Percentiles rank a stretch among this genome's conserved stretches.
These are phyloP conservation scores for Escovopsis weberi DNA, from an alignment of 2,329 filamentous ascomycete genomes.

Conservation along the genomic window DNA sequence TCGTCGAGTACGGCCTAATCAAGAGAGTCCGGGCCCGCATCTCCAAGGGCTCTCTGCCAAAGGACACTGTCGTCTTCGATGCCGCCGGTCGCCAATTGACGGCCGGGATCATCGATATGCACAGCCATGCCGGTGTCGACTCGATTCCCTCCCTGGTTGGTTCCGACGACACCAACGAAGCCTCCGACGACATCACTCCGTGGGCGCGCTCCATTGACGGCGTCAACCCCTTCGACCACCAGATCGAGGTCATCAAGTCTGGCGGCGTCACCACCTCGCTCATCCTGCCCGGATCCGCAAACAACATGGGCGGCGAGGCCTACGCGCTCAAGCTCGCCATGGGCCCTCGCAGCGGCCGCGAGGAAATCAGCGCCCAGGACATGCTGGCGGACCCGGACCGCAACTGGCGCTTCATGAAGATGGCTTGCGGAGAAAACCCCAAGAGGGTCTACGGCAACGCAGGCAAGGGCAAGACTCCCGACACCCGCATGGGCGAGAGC, in stretches of 20 bases:
- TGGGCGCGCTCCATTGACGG: slow-evolving; percentile 54
- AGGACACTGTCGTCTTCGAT: slow-evolving; percentile 37
- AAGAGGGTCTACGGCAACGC: slow-evolving; percentile 44
- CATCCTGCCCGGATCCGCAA: slow-evolving; percentile 53
- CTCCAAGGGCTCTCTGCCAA: slow-evolving; percentile 24
- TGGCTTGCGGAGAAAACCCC: slow-evolving; percentile 60
- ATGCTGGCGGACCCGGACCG: slow-evolving; percentile 52
- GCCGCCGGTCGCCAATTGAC: slow-evolving; percentile 48
- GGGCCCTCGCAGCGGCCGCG: slow-evolving; percentile 41
- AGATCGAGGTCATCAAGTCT: slow-evolving; percentile 55
- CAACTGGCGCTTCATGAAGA: slow-evolving; percentile 59
- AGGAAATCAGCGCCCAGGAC: slow-evolving; percentile 47
- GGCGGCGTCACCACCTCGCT: slow-evolving; percentile 58
- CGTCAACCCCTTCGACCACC: slow-evolving; percentile 47
- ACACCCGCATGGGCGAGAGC: slow-evolving; percentile 51
- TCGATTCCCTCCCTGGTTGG: slow-evolving; percentile 40
- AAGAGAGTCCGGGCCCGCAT: slow-evolving; percentile 34
- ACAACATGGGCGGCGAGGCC: slow-evolving; percentile 59
- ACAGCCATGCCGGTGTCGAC: slow-evolving; percentile 49
- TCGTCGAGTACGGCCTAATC: slow-evolving; percentile 47
- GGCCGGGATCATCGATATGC: slow-evolving; percentile 57
- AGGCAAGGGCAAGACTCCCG: slow-evolving; percentile 31
- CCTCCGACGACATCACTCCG: slow-evolving; percentile 49
- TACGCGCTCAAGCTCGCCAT: slow-evolving; percentile 55
- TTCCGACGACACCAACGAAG: slow-evolving; percentile 47